Percentiles rank a stretch among this genome's conserved stretches.
Evolutionary conservation across 1,284 basidiomycete genomes (phyloP).

Genomic region (Cryptococcus jaspeensis): DNA sequence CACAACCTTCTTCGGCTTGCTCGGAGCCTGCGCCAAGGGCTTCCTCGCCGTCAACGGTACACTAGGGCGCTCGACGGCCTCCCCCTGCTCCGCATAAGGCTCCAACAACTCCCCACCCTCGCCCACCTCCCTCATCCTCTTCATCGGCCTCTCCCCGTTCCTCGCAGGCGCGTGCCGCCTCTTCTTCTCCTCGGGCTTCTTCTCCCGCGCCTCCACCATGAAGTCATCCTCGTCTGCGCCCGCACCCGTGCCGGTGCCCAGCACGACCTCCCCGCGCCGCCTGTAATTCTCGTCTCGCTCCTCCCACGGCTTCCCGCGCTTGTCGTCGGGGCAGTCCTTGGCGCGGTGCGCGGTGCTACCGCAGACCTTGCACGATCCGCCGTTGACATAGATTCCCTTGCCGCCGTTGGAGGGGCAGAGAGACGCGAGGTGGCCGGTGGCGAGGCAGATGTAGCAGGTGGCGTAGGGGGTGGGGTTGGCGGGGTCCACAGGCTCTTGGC

Average conservation of each 20-base stretch:
- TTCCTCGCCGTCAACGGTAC: slow-evolving; percentile 15
- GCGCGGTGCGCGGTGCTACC: slow-evolving; percentile 80
- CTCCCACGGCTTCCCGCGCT: slow-evolving; percentile 46
- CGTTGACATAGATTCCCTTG: slow-evolving; percentile 85
- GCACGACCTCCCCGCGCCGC: slow-evolving; percentile 52
- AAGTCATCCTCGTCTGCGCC: slow-evolving; percentile 94
- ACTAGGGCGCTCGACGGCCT: background rate
- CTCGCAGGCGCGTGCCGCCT: slow-evolving; percentile 37
- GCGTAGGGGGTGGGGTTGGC: slow-evolving; percentile 77
- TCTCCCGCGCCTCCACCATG: slow-evolving; percentile 68
- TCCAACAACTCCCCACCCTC: slow-evolving; percentile 8
- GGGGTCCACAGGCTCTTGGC: slow-evolving; percentile 66
- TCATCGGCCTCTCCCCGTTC: slow-evolving; percentile 34
- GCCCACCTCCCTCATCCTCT: slow-evolving; percentile 19
- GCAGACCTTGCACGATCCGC: slow-evolving; percentile 86
- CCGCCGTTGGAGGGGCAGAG: slow-evolving; percentile 75
- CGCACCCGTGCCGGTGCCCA: slow-evolving; percentile 45
- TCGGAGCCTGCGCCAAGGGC: background rate
- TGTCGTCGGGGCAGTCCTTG: slow-evolving; percentile 65
- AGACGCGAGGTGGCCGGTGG: slow-evolving; percentile 75
- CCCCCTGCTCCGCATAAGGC: slow-evolving; percentile 5
- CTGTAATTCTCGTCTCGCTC: slow-evolving; percentile 64
- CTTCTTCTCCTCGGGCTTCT: slow-evolving; percentile 44
- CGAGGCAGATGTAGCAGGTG: slow-evolving; percentile 85
- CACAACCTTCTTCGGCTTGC: slow-evolving; percentile 32